These are phyloP conservation scores for Kwoniella pini DNA, from an alignment of 768 basidiomycete genomes.

Conservation along the genomic window DNA sequence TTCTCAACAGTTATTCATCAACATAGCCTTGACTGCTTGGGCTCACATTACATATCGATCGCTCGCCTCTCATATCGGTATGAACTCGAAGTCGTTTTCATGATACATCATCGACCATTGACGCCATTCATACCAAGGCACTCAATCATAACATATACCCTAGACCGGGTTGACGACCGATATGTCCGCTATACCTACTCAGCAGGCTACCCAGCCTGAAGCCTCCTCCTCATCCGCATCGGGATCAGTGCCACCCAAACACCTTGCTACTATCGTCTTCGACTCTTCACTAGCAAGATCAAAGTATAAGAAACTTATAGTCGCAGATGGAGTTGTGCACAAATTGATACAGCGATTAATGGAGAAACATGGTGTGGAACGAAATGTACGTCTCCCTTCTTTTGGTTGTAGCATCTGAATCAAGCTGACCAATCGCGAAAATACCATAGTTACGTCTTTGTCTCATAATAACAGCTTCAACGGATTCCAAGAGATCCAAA, in stretches of 20 bases:
- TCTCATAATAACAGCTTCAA: constrained; percentile 20
- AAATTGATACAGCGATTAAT: constrained; percentile 39
- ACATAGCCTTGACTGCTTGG: no score
- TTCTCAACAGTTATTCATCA: no score
- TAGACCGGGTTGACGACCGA: no score
- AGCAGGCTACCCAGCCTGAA: constrained; percentile 28
- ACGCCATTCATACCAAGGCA: no score
- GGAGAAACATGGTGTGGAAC: constrained; percentile 42
- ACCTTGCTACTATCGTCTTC: constrained; percentile 38
- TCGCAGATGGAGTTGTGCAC: constrained; percentile 39
- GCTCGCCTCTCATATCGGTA: no score
- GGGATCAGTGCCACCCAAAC: not conserved
- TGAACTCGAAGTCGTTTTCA: no score
- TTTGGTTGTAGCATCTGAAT: not conserved
- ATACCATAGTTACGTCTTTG: constrained; percentile 26
- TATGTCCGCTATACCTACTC: not conserved
- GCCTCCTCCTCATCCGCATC: constrained; percentile 31
- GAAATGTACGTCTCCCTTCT: constrained; percentile 22
- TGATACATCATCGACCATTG: no score
- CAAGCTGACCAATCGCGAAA: not conserved
- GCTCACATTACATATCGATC: no score
- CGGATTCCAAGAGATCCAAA: not conserved
- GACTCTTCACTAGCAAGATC: constrained; percentile 31
- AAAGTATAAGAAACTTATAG: constrained; percentile 33
- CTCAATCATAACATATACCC: no score